These are phyloP conservation scores for Amanita polypyramis DNA, from an alignment of 768 basidiomycete genomes.

Conservation along the genomic window DNA sequence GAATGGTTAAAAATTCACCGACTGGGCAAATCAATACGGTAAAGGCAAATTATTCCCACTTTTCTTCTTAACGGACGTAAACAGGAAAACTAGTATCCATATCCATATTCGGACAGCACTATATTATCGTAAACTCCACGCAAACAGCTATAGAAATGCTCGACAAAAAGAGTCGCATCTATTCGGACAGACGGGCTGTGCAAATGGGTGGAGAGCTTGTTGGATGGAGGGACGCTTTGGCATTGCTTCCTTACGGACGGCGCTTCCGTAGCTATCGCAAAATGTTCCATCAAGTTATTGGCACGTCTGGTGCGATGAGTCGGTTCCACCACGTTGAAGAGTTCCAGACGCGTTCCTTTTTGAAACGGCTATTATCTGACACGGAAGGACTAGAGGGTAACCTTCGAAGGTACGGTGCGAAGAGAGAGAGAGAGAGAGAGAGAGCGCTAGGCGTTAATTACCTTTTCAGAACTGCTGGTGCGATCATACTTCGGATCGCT, in stretches of 20 bases:
- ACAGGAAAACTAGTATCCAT: constrained; percentile 3
- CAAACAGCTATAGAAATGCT: constrained; percentile 36
- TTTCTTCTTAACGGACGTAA: not conserved
- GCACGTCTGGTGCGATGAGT: constrained; percentile 25
- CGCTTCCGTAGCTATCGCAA: constrained; percentile 31
- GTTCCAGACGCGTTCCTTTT: constrained; percentile 26
- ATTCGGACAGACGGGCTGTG: constrained; percentile 45
- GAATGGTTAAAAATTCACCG: constrained; percentile 30
- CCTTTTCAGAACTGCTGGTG: constrained; percentile 1
- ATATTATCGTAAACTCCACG: constrained; percentile 33
- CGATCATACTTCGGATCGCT: constrained; percentile 18
- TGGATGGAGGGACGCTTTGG: constrained; percentile 28
- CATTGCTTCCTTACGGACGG: constrained; percentile 25
- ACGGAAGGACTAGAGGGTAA: constrained; percentile 24
- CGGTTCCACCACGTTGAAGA: constrained; percentile 29
- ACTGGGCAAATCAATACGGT: constrained; percentile 34
- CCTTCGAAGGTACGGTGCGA: constrained; percentile 24
- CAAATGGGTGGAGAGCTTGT: constrained; percentile 33
- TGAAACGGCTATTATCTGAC: constrained; percentile 24
- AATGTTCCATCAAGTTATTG: constrained; percentile 31
- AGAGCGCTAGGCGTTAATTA: no score
- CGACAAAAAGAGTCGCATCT: constrained; percentile 38
- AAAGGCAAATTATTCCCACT: not conserved
- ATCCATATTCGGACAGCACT: constrained; percentile 8
- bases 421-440: not conserved